Conservation (phyloP, 805 yeast genomes). For the Monosporozyma yasuniensis region DNA sequence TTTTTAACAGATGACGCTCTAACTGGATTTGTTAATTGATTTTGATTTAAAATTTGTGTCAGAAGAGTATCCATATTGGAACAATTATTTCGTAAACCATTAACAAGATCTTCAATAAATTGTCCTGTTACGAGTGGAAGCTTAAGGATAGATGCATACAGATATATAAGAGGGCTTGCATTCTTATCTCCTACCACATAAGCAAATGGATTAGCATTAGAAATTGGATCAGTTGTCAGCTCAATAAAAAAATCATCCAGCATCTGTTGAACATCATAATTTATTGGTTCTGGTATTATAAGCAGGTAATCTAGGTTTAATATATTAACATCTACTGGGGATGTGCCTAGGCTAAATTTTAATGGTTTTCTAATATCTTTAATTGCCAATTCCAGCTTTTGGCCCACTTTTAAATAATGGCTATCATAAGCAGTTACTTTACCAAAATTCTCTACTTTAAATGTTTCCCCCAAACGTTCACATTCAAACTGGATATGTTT, state of each 20-base stretch:
- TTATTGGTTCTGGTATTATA: neutral
- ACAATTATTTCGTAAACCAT: neutral
- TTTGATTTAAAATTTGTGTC: neutral
- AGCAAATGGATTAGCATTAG: neutral
- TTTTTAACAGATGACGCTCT: neutral
- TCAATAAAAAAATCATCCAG: neutral
- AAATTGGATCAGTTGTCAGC: neutral
- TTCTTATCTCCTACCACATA: neutral
- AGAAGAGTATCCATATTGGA: neutral
- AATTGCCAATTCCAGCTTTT: constrained; percentile 6
- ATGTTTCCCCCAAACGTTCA: constrained; percentile 5
- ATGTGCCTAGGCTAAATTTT: neutral
- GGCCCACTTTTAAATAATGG: constrained; percentile 13
- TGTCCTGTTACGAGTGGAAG: neutral
- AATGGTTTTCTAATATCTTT: neutral
- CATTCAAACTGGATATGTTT: constrained; percentile 20
- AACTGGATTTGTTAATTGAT: too few species aligned
- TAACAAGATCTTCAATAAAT: neutral
- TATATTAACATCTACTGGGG: neutral
- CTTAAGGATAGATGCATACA: neutral
- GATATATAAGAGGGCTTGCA: neutral
- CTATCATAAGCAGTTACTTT: constrained; percentile 21
- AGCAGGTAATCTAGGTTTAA: neutral
- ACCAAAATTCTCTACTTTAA: constrained; percentile 17
- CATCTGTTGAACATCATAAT: neutral